These are phyloP conservation scores for Pulveroboletus sp. DNA, from an alignment of 768 basidiomycete genomes.

Conservation along the genomic window DNA sequence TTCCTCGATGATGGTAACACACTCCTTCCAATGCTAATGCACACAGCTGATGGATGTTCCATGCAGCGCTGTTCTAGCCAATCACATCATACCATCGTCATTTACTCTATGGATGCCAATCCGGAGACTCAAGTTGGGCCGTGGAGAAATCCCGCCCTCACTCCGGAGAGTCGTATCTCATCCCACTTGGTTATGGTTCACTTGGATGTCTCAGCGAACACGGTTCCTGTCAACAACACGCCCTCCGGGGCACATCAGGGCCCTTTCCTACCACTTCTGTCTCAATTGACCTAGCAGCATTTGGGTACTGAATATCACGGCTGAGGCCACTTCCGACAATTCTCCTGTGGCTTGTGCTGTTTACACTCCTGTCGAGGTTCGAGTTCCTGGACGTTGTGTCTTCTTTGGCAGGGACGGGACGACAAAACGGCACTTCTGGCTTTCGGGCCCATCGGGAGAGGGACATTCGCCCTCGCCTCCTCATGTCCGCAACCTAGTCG, in stretches of 20 bases:
- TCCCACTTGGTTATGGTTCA: constrained; percentile 50
- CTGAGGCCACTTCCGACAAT: too few species aligned
- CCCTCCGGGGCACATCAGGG: constrained; percentile 6
- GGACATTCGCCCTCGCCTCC: too few species aligned
- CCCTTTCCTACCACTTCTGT: background rate
- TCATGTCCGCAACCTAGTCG: too few species aligned
- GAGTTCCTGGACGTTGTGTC: too few species aligned
- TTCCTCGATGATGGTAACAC: constrained; percentile 47
- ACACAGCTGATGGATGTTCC: background rate
- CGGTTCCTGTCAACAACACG: constrained; percentile 7
- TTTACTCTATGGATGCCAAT: constrained; percentile 58
- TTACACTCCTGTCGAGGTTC: too few species aligned
- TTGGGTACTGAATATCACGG: too few species aligned
- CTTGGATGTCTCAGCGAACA: constrained; percentile 32
- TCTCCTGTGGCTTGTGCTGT: too few species aligned
- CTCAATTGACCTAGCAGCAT: too few species aligned
- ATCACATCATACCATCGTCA: constrained; percentile 26
- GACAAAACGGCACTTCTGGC: too few species aligned
- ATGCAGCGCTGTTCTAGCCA: background rate
- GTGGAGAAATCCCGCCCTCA: constrained; percentile 14
- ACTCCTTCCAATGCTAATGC: constrained; percentile 43
- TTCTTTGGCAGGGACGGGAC: too few species aligned
- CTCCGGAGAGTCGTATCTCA: constrained; percentile 54
- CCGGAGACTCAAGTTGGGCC: background rate
- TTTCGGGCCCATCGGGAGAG: too few species aligned